phyloP scores from a whole-genome alignment of 768 basidiomycete species.

The Podaxis carcinomalis region DNA sequence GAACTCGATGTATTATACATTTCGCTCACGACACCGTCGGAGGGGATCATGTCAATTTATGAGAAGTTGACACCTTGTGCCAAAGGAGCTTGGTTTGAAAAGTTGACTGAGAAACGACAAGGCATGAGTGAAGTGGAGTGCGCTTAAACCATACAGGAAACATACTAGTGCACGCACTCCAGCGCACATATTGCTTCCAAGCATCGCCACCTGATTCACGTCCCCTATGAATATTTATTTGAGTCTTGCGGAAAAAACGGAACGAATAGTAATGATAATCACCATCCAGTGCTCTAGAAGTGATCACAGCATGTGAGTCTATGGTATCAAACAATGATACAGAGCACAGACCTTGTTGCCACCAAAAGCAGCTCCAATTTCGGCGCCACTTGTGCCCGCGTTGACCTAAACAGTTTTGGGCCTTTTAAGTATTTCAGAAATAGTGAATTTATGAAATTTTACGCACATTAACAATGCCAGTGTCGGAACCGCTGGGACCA shows the following conservation, averaged over 20 bases:
- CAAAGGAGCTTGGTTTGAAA: slow-evolving; percentile 81
- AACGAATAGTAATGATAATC: slow-evolving; percentile 22
- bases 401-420: slow-evolving; percentile 37
- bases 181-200: slow-evolving; percentile 97
- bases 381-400: slow-evolving; percentile 57
- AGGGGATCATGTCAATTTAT: slow-evolving; percentile 24
- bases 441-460: slow-evolving; percentile 8
- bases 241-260: slow-evolving; percentile 6
- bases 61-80: slow-evolving; percentile 92
- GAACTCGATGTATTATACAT: background rate
- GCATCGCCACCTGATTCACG: slow-evolving; percentile 96
- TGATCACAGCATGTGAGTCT: slow-evolving; percentile 8
- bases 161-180: slow-evolving; percentile 80
- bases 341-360: slow-evolving; percentile 72
- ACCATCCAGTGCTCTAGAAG: slow-evolving; percentile 78
- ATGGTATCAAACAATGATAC: background rate
- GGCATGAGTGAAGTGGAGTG: background rate
- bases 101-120: slow-evolving; percentile 57
- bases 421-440: slow-evolving; percentile 13
- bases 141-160: slow-evolving; percentile 3
- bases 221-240: slow-evolving; percentile 54
- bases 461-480: slow-evolving; percentile 89
- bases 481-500: slow-evolving; percentile 83
- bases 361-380: slow-evolving; percentile 82
- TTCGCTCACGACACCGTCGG: slow-evolving; percentile 9